Base-by-base conservation (phyloP, 73 alveolate species). In the Symbiodinium natans region DNA sequence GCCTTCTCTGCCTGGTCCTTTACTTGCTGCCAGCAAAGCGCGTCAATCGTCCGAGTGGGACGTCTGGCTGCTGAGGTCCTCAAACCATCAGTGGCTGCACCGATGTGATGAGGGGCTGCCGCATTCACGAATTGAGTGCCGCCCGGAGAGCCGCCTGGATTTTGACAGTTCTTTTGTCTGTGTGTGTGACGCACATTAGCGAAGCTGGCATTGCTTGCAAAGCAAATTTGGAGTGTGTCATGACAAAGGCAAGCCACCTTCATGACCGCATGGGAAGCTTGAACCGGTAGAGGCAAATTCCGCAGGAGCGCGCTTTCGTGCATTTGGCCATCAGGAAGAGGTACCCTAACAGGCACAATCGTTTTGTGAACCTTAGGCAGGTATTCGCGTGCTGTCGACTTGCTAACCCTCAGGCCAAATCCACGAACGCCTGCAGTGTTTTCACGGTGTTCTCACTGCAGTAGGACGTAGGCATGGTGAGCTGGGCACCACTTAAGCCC, bases 1-100 rank as follows among this genome's bases (percentile, higher is more conserved):
- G 97, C 89, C n/a, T 90, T 90, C 88, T 90, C 97, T 1, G 97
- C 80, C n/a, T 7, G 39, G 31, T 1, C 54, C 95, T 17, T 13
- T 46, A 46, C 13, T 46, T n/a, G n/a, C n/a, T n/a, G n/a, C n/a
- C n/a, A n/a, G n/a, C n/a, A n/a, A n/a, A n/a, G n/a, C n/a, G n/a
- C n/a, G n/a, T n/a, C n/a, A n/a, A n/a, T n/a, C n/a, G n/a, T n/a
- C n/a, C n/a, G n/a, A n/a, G n/a, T 25, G 75, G 31, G 34, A 17
- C 33, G 31, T 2, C 38, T 63, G 80, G 3, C 38, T 63, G 80
- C 80, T 63, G 80, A 63, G 80, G 80, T 63, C 36, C 80, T 63
- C 36, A 63, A 63, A 29, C 80, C 80, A n/a, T 63, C 80, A 63
- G 80, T 27, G 33, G 80, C 80, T 23, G 29, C 77, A 27, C 21